Evolutionary conservation across 2,329 filamentous ascomycete species (phyloP), one percentile per base, ranked within the genome.

Genomic region (Cladophialophora bantiana): DNA sequence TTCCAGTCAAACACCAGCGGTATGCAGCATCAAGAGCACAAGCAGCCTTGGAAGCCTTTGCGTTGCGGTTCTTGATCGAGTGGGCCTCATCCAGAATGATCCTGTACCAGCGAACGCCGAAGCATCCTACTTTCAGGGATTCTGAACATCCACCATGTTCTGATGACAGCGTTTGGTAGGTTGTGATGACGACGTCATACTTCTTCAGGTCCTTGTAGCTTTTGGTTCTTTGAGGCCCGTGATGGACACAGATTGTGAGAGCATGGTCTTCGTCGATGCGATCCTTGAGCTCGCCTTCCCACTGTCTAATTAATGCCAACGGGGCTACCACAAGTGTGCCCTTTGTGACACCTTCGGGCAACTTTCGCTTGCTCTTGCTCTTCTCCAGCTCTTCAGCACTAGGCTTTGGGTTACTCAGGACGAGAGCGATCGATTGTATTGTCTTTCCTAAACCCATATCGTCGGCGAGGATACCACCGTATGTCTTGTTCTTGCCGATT

Each of bases 401-500:
- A 32, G 91, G 89, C 73, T 90, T 92, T 18, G 88, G 86, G 74
- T 98, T 97, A 63, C 86, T 90, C 42, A 99, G 84, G 50, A 99
- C 90, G 36, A 98, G 84, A 1, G 94, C 89, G 65, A 99, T 91
- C 0, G 94, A 93, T 79, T 99, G 95, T 13, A 99, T 86, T 0
- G 95, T 99, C 83, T 99, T 99, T 66, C 95, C 95, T 13, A 98
- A 83, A 71, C 94, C 94, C 94, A 98, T 82, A 76, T 99, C 95
- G 74, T 99, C 95, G 18, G 95, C 95, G 40, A 99, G 85, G 70
- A 99, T 96, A 18, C 95, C 95, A 40, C 95, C 95, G 66, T 91
- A 92, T 73, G 90, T 90, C 81, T 95, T 97, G 68, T 91, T 88
- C 18, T 89, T 88, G 2, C 94, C 94, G 10, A 93, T 89, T 79